These are phyloP conservation scores for Elasticomyces elasticus DNA, from an alignment of 495 filamentous ascomycete genomes.

Conservation along the genomic window DNA sequence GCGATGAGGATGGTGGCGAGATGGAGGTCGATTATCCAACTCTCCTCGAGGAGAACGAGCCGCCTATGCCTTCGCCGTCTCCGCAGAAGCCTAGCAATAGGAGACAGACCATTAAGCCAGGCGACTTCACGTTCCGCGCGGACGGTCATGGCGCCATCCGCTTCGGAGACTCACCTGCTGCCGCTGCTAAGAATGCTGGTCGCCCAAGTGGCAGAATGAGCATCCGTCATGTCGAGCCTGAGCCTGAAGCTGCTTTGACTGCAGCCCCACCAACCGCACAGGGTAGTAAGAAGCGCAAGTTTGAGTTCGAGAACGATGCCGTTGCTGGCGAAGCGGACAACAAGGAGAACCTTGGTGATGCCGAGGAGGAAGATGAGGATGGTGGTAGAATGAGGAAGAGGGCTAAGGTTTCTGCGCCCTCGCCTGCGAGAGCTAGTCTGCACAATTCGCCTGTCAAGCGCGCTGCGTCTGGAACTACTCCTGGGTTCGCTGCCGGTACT, in stretches of 20 bases:
- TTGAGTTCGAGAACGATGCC: conserved; percentile 21
- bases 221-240: conserved; percentile 20
- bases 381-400: conserved; percentile 28
- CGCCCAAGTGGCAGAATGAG: conserved; percentile 1
- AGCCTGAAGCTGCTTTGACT: not conserved
- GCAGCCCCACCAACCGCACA: not conserved
- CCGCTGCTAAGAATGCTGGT: conserved; percentile 8
- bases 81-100: conserved; percentile 23
- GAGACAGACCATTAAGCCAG: conserved; percentile 17
- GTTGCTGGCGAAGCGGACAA: conserved; percentile 2
- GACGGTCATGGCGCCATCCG: conserved; percentile 21
- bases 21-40: conserved; percentile 23
- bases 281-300: conserved; percentile 33
- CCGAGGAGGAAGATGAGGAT: conserved; percentile 16
- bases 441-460: conserved; percentile 1
- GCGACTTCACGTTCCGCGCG: conserved; percentile 33
- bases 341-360: conserved; percentile 19
- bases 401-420: conserved; percentile 11
- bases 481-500: not conserved
- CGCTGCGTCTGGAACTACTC: too few relatives aligned
- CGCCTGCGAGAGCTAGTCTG: not conserved
- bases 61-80: not conserved
- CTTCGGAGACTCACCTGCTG: conserved; percentile 27
- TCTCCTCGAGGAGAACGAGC: conserved; percentile 4
- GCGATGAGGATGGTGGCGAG: too few relatives aligned